Percentiles rank a stretch among this genome's conserved stretches.
These are phyloP conservation scores for Sordariomycetes sp. DNA, from an alignment of 2,329 filamentous ascomycete genomes.

Conservation along the genomic window DNA sequence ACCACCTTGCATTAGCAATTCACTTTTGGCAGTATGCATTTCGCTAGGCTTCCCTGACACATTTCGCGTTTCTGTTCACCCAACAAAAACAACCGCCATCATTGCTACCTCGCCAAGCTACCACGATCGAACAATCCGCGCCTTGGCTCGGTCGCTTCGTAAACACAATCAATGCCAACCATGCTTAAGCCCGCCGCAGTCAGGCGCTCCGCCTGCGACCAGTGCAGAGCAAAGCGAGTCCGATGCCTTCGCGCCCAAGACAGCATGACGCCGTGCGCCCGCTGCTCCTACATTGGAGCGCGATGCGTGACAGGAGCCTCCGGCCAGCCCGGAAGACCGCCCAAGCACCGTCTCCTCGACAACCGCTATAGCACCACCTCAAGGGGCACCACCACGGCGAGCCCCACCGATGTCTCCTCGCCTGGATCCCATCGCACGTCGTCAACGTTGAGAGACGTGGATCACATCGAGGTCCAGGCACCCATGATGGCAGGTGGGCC, in stretches of 20 bases:
- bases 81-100: no score
- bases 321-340: conserved; percentile 10
- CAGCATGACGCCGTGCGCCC: conserved; percentile 10
- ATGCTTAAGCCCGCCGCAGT: background rate
- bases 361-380: conserved; percentile 2
- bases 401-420: conserved; percentile 1
- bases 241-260: conserved; percentile 11
- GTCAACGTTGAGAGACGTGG: conserved; percentile 6
- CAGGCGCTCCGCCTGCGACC: conserved; percentile 13
- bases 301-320: conserved; percentile 11
- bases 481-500: background rate
- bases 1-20: no score
- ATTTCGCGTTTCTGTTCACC: no score
- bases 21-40: no score
- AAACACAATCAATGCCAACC: no score
- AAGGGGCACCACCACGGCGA: background rate
- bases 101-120: no score
- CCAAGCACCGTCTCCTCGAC: conserved; percentile 2
- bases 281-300: conserved; percentile 9
- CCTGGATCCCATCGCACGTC: background rate
- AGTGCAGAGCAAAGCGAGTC: conserved; percentile 13
- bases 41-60: no score
- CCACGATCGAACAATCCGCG: no score
- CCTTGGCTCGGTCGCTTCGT: no score
- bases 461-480: conserved; percentile 6